phyloP scores from a whole-genome alignment of 148 eudicot genomes.

The Amaranthus palmeri region DNA sequence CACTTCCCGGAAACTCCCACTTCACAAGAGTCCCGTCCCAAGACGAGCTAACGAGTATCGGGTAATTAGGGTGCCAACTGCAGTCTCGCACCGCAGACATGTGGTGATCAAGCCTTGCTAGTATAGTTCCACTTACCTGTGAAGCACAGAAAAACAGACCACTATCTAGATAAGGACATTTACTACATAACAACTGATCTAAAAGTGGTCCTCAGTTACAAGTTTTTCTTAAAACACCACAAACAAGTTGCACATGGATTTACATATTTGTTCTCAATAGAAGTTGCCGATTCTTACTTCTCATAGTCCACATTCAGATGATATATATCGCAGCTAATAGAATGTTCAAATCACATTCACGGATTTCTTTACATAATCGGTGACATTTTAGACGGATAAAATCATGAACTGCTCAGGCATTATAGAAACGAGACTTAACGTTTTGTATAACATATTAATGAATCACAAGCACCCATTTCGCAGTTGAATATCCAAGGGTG shows the following conservation, averaged over 20 bases:
- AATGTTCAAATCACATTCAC: no score
- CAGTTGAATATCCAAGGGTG: no score
- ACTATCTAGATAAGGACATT: neutral
- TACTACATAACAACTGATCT: neutral
- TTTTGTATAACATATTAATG: no score
- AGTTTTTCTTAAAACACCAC: neutral
- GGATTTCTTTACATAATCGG: no score
- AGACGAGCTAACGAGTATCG: constrained; percentile 61
- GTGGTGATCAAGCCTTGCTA: constrained; percentile 55
- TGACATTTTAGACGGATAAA: no score
- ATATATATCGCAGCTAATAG: no score
- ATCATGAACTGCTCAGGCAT: no score
- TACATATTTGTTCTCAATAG: no score
- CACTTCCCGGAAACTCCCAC: constrained; percentile 53
- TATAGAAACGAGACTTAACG: no score
- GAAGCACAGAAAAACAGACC: neutral
- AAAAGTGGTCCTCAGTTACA: neutral
- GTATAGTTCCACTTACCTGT: constrained; percentile 54
- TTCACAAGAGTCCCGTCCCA: constrained; percentile 58
- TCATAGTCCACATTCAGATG: no score
- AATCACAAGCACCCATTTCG: no score
- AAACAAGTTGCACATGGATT: neutral
- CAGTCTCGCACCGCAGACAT: constrained; percentile 58
- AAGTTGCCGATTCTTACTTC: no score
- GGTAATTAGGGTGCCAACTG: constrained; percentile 68